Evolutionary conservation across 2,329 filamentous ascomycete genomes (phyloP), one percentile per base, ranked within the genome.

Genomic region (Leptodontidium sp.): DNA sequence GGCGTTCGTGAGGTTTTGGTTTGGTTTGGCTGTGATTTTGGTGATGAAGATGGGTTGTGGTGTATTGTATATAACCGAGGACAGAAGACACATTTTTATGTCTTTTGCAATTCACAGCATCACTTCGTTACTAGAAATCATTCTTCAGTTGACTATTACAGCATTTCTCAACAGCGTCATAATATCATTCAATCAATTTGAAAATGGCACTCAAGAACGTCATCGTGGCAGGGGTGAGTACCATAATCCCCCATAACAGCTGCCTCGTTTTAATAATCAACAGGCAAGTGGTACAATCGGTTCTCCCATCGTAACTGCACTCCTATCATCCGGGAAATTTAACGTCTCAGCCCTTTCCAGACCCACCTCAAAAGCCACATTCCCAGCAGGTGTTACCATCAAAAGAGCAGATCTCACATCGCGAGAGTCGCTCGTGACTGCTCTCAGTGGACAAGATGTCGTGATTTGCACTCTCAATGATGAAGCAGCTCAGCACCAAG

Each of bases 301-400:
- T 5, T 32, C 66, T 7, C 26, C 67, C 17, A 76, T 79, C 35
- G 67, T 79, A 9, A 61, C 71, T 1, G 75, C 77, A 12, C 75
- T 80, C 47, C 71, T 79, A 47, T 68, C 68, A 5, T 70, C 52
- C 7, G 29, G 52, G 71, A 15, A 71, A 71, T 78, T 79, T 69
- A 74, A 68, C 9, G 75, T 79, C 15, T 77, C 75, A 14, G 76
- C 78, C 49, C 74, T 81, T 35, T 77, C 76, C 11, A 78, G 79
- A 35, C 78, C 79, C 24, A 72, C 66, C 12, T 66, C 74, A 2
- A 72, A 73, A 45, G 68, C 77, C 26, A 68, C 73, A 35, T 66
- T 73, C 58, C 52, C 52, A 15, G 3, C 26, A 17, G 72, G 71
- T 9, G 67, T 77, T 11, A 52, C 63, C 9, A 69, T 75, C 21